phyloP scores from a whole-genome alignment of 75 land plant species.

The Sequoia sempervirens region DNA sequence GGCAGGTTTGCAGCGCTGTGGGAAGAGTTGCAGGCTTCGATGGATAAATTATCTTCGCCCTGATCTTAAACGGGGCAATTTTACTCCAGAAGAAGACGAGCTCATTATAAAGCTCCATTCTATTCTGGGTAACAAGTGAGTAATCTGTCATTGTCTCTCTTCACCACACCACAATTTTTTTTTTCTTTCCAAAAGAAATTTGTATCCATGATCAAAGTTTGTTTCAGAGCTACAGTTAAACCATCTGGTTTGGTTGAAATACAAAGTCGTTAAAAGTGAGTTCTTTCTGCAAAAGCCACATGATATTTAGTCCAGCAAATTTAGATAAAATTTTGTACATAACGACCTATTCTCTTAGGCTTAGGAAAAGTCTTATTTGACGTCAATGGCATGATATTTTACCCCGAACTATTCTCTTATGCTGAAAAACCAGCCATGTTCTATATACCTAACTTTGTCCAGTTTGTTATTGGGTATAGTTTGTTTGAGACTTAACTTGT shows the following conservation, averaged over 20 bases:
- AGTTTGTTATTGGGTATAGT: too few relatives aligned
- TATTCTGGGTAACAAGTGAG: conserved; percentile 21
- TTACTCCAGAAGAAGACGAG: conserved; percentile 12
- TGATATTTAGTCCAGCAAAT: neutral
- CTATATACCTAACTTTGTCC: too few relatives aligned
- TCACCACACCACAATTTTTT: neutral
- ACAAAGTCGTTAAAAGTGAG: neutral
- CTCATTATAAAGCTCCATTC: conserved; percentile 21
- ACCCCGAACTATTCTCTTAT: neutral
- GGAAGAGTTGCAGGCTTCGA: conserved; percentile 19
- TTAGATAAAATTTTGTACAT: neutral
- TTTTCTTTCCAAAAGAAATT: too few relatives aligned
- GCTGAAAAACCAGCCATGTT: neutral
- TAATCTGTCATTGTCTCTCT: neutral
- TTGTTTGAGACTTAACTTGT: too few relatives aligned
- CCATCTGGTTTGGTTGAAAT: neutral
- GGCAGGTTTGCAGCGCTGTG: conserved; percentile 13
- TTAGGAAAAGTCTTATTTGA: neutral
- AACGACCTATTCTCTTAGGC: too few relatives aligned
- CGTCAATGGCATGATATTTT: neutral
- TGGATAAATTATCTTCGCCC: conserved; percentile 27
- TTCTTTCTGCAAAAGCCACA: neutral
- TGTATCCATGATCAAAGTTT: too few relatives aligned
- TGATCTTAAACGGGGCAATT: conserved; percentile 17
- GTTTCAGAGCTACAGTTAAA: neutral